These are phyloP conservation scores for Russula brevipes DNA, from an alignment of 768 basidiomycete genomes.

Conservation along the genomic window DNA sequence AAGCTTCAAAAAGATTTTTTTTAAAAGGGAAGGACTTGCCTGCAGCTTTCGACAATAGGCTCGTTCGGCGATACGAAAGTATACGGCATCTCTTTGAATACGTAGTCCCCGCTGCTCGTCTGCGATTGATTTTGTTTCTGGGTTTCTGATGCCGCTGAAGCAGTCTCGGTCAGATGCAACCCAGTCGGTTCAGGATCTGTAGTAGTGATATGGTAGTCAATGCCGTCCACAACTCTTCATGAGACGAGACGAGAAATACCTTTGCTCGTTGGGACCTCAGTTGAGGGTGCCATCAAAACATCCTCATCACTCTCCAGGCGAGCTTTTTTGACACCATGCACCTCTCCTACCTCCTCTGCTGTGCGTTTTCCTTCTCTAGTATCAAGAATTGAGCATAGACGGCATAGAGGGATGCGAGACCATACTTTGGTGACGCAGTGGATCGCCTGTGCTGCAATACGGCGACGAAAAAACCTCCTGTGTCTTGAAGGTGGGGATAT, in stretches of 20 bases:
- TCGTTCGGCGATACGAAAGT: slow-evolving; percentile 72
- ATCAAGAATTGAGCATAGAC: neutral
- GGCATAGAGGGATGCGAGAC: neutral
- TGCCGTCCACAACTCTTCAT: neutral
- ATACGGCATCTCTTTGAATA: slow-evolving; percentile 82
- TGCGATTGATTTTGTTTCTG: slow-evolving; percentile 27
- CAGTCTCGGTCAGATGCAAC: slow-evolving; percentile 2
- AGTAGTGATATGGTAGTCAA: neutral
- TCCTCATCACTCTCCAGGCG: slow-evolving; percentile 37
- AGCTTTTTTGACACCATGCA: slow-evolving; percentile 49
- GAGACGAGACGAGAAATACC: neutral
- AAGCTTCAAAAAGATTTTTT: neutral
- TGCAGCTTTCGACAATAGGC: slow-evolving; percentile 62
- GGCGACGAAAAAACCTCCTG: slow-evolving; percentile 97
- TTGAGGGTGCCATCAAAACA: slow-evolving; percentile 6
- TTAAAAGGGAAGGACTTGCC: slow-evolving; percentile 46
- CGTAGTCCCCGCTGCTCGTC: slow-evolving; percentile 27
- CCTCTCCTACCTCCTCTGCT: slow-evolving; percentile 42
- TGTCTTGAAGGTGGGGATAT: slow-evolving; percentile 93
- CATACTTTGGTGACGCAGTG: slow-evolving; percentile 15
- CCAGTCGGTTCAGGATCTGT: neutral
- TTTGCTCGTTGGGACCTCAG: slow-evolving; percentile 2
- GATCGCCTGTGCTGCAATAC: slow-evolving; percentile 56
- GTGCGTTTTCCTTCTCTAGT: slow-evolving; percentile 47
- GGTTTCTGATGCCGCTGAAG: slow-evolving; percentile 14